Evolutionary conservation across 208 protist genomes (phyloP), one percentile per base, ranked within the genome.

Genomic region (Trypanosoma rangeli): DNA sequence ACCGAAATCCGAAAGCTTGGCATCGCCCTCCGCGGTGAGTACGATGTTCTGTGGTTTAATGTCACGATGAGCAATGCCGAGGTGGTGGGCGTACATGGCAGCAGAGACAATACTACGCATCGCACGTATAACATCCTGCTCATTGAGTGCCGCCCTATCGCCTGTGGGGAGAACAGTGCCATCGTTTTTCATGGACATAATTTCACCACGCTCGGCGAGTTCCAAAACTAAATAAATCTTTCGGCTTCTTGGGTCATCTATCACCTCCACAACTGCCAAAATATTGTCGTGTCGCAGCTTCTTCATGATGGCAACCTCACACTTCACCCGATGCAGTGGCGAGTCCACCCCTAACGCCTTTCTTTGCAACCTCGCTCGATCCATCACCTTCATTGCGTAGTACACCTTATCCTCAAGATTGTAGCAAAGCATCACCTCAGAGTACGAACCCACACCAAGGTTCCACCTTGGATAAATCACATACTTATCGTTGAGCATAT

Each of bases 251-350:
- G 88, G 89, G 70, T 98, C 95, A 64, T 98, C 89, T 31, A 98
- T 96, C 0, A 98, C 93, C 76, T 98, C 97, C 46, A 83, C 82
- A 29, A 98, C 83, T 20, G 80, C 68, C 9, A 98, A 78, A 50
- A 98, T 89, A 78, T 98, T 98, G 8, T 58, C 64, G 76, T 98
- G 97, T 42, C 86, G 73, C 37, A 98, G 73, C 64, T 96, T 89
- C 70, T 97, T 95, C 84, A 98, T 84, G 53, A 98, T 94, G 12
- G 83, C 80, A 53, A 98, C 96, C 67, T 98, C 97, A 26, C 85
- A 74, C 24, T 82, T 67, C 9, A 87, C 78, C 31, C 74, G 71
- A 50, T 72, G 61, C 24, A 85, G 31, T 8, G 74, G 62, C 18
- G 63, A 78, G 49, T 84, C 71, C 20, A 46, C 64, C 31, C 72